These are phyloP conservation scores for Geotrichum phurueaensis DNA, from an alignment of 1,139 yeast species.

Conservation along the genomic window DNA sequence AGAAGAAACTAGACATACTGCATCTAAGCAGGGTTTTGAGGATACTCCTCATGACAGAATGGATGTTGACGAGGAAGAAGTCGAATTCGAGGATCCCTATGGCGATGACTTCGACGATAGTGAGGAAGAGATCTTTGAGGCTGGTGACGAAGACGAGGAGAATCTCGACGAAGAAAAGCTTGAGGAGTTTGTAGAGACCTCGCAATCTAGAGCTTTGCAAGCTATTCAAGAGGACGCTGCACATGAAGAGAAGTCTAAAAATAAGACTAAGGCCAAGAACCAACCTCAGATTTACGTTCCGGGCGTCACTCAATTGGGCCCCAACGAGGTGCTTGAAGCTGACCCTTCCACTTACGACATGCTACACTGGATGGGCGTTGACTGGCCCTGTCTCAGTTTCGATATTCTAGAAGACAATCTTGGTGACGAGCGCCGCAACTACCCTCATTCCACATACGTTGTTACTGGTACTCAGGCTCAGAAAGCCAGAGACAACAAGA, in stretches of 20 bases:
- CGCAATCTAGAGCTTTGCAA: slow-evolving; percentile 29
- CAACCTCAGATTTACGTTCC: slow-evolving; percentile 60
- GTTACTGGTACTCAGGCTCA: slow-evolving; percentile 95
- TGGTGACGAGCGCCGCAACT: slow-evolving; percentile 83
- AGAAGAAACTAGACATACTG: slow-evolving; percentile 24
- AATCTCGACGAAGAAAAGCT: slow-evolving; percentile 43
- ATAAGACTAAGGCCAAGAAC: slow-evolving; percentile 18
- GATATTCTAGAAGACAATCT: slow-evolving; percentile 81
- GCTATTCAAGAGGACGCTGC: slow-evolving; percentile 34
- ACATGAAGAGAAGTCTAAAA: slow-evolving; percentile 35
- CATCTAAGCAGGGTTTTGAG: slow-evolving; percentile 29
- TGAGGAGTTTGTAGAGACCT: slow-evolving; percentile 22
- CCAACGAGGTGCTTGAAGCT: slow-evolving; percentile 93
- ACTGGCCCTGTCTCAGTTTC: slow-evolving; percentile 95
- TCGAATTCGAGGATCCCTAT: slow-evolving; percentile 90
- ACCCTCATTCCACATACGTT: slow-evolving; percentile 80
- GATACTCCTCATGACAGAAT: slow-evolving; percentile 29
- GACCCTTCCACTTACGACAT: slow-evolving; percentile 94
- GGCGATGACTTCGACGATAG: slow-evolving; percentile 87
- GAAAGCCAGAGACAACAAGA: slow-evolving; percentile 78
- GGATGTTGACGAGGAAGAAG: slow-evolving; percentile 42
- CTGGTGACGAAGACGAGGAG: slow-evolving; percentile 52
- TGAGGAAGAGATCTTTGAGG: slow-evolving; percentile 55
- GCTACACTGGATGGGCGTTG: slow-evolving; percentile 88
- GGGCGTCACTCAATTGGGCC: slow-evolving; percentile 79